These are phyloP conservation scores for Fusarium nematophilum DNA, from an alignment of 2,329 filamentous ascomycete genomes.

Conservation along the genomic window DNA sequence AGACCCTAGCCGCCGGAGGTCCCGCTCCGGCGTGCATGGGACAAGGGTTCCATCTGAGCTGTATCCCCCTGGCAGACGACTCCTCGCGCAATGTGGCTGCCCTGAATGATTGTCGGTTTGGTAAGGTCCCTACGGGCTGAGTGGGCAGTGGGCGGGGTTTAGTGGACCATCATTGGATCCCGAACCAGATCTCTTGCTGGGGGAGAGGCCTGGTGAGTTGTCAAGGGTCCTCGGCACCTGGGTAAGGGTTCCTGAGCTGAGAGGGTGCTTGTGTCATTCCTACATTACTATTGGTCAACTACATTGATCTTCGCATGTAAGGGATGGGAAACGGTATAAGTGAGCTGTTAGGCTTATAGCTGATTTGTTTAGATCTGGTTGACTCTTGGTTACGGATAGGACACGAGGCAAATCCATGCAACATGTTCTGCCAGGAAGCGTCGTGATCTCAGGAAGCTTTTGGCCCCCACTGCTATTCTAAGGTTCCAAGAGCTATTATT, in stretches of 20 bases:
- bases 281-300: conserved; percentile 9
- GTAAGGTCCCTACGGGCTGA: not conserved
- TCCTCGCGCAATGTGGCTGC: conserved; percentile 9
- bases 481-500: no score
- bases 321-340: no score
- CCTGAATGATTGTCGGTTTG: not conserved
- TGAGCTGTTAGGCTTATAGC: no score
- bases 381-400: no score
- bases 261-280: not conserved
- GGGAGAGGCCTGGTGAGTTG: not conserved
- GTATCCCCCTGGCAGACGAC: conserved; percentile 4
- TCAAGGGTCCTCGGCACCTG: conserved; percentile 3
- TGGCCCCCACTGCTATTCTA: no score
- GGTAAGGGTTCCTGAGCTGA: not conserved
- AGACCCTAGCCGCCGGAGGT: conserved; percentile 15
- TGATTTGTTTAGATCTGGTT: no score
- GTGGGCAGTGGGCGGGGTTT: conserved; percentile 16
- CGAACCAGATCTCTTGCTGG: conserved; percentile 3
- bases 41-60: conserved; percentile 8
- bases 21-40: conserved; percentile 10
- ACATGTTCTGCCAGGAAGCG: no score
- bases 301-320: not conserved
- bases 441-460: no score
- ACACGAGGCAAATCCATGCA: no score
- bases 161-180: conserved; percentile 19